Conservation (phyloP, 2,329 filamentous ascomycete species). For the Niveomyces coronatus region DNA sequence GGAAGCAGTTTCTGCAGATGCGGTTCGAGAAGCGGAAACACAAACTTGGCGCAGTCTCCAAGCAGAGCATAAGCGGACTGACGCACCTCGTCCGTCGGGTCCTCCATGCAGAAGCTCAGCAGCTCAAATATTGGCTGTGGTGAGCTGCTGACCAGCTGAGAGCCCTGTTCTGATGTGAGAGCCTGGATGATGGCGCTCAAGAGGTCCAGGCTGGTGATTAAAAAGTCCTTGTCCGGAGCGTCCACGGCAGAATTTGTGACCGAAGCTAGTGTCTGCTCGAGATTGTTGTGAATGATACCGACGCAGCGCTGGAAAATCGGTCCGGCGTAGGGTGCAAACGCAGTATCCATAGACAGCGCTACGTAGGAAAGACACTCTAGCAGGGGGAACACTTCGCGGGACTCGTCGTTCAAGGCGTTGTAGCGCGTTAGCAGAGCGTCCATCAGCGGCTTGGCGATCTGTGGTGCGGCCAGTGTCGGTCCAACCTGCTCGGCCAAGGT, state of each 20-base stretch:
- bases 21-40: conserved; percentile 70
- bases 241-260: conserved; percentile 60
- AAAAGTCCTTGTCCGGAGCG: conserved; percentile 87
- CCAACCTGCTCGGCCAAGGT: conserved; percentile 90
- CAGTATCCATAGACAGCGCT: conserved; percentile 69
- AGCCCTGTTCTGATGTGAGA: conserved; percentile 61
- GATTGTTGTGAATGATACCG: conserved; percentile 81
- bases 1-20: conserved; percentile 66
- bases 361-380: conserved; percentile 96
- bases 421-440: conserved; percentile 83
- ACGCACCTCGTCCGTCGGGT: conserved; percentile 80
- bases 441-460: conserved; percentile 82
- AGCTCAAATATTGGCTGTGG: conserved; percentile 85
- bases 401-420: conserved; percentile 77
- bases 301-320: conserved; percentile 84
- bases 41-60: conserved; percentile 88
- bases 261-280: conserved; percentile 68
- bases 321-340: conserved; percentile 75
- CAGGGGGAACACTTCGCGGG: conserved; percentile 85
- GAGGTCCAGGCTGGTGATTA: conserved; percentile 89
- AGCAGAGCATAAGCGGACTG: conserved; percentile 93
- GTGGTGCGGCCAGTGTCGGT: conserved; percentile 64
- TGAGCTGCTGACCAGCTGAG: conserved; percentile 64
- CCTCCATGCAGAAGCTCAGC: conserved; percentile 84
- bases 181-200: conserved; percentile 90